Base-by-base conservation (phyloP, 2,329 filamentous ascomycete species). In the Claviceps monticola region DNA sequence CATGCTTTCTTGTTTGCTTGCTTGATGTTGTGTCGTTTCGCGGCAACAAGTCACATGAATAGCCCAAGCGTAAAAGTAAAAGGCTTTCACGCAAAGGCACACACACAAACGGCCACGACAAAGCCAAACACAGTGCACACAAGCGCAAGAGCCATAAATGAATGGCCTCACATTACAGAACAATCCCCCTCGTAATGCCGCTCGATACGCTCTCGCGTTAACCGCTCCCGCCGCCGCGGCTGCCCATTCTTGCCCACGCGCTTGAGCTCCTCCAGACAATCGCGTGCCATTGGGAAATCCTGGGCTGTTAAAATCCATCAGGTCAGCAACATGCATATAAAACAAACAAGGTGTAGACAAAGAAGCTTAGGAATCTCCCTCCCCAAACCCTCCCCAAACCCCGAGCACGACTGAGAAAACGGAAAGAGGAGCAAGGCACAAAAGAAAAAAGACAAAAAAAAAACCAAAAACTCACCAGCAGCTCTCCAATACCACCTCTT, bases 401-500 rank as follows among this genome's bases (percentile, higher is more conserved):
- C 26, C 26, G 7, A 29, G 26, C 26, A 29, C 26, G 26, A 29
- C 26, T 4, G 14, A 16, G 14, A 39, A 39, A 39, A n/a, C 13
- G 37, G 37, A n/a, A n/a, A n/a, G 37, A n/a, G 37, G 11, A 7
- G 37, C 1, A 13, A 19, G 4, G 13, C 5, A 21, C 4, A 13
- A 44, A 21, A 44, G 5, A 19, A 13, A 48, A 38, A 21, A 3
- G 2, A 3, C 3, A 21, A 21, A 3, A 21, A 21, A 3, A 21
- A 3, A 3, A 3, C n/a, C n/a, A 21, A 21, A 21, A 36, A 37
- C 44, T 39, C 75, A 96, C 91, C 86, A 64, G 93, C 93, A 68
- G 93, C 90, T 66, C 91, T 79, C 79, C 90, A 96, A 70, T 98
- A 98, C 93, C 93, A 98, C 60, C 89, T 80, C 75, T 95, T 96